These are phyloP conservation scores for Verticillium albo-atrum DNA, from an alignment of 2,329 filamentous ascomycete species.

Conservation along the genomic window DNA sequence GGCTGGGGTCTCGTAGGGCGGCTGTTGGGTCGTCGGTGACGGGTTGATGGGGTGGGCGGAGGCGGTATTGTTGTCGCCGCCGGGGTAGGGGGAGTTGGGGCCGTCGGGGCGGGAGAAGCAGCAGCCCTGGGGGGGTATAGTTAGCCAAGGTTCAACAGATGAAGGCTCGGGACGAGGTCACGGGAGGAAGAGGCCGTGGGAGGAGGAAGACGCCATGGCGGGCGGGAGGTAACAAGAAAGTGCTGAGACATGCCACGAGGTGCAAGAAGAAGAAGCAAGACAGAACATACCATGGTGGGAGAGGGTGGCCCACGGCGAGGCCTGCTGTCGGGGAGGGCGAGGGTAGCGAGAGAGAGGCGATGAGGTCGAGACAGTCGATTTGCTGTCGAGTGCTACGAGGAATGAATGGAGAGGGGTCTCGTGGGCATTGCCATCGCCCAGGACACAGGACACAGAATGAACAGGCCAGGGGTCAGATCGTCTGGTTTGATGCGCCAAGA, in stretches of 20 bases:
- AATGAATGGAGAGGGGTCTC: not conserved
- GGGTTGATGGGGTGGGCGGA: slow-evolving; percentile 36
- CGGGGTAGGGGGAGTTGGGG: slow-evolving; percentile 50
- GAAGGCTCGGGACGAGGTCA: too few species aligned
- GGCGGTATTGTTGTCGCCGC: slow-evolving; percentile 42
- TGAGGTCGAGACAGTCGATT: not conserved
- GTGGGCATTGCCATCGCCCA: not conserved
- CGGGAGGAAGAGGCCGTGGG: too few species aligned
- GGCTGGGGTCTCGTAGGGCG: slow-evolving; percentile 20
- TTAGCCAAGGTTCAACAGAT: too few species aligned
- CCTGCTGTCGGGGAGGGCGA: not conserved
- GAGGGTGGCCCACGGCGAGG: not conserved
- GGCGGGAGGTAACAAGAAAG: too few species aligned
- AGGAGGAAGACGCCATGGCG: too few species aligned
- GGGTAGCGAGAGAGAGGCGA: not conserved
- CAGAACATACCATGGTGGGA: not conserved
- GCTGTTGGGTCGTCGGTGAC: slow-evolving; percentile 12
- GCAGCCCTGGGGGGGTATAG: slow-evolving; percentile 46
- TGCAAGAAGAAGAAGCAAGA: not conserved
- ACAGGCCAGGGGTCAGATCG: not conserved
- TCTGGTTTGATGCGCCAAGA: not conserved
- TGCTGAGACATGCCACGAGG: not conserved
- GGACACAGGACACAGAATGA: too few species aligned
- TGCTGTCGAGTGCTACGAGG: not conserved
- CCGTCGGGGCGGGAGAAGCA: slow-evolving; percentile 50